Conservation (phyloP, 2,329 filamentous ascomycete species). For the Colletotrichum orbiculare region DNA sequence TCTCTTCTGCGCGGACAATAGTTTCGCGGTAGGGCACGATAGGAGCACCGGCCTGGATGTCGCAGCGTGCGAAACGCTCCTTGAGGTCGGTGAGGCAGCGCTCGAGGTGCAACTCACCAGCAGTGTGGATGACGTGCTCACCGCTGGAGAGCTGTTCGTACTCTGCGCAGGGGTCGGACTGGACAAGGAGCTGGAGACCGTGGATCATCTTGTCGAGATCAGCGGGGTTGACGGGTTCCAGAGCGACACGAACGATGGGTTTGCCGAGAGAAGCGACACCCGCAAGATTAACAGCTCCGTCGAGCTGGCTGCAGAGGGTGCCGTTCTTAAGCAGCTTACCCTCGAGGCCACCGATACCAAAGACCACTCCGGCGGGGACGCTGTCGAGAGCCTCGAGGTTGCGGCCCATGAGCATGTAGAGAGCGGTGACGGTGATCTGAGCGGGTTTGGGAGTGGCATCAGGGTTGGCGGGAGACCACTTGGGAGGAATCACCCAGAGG, state of each 20-base stretch:
- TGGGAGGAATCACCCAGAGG: conserved; percentile 91
- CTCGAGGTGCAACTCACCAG: conserved; percentile 93
- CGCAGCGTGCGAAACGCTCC: conserved; percentile 92
- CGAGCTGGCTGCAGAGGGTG: conserved; percentile 87
- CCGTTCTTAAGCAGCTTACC: conserved; percentile 96
- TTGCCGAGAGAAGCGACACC: conserved; percentile 83
- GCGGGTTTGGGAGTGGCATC: conserved; percentile 78
- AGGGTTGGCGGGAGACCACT: conserved; percentile 86
- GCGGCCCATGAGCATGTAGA: conserved; percentile 97
- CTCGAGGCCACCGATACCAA: conserved; percentile 92
- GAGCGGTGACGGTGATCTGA: conserved; percentile 84
- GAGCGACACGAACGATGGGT: conserved; percentile 92
- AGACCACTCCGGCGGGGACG: conserved; percentile 93
- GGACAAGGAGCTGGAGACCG: conserved; percentile 86
- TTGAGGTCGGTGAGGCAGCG: conserved; percentile 92
- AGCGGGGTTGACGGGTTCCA: conserved; percentile 91
- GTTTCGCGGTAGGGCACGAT: conserved; percentile 97
- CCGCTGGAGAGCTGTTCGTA: conserved; percentile 94
- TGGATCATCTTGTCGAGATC: conserved; percentile 96
- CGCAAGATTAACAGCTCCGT: conserved; percentile 89
- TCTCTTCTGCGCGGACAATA: conserved; percentile 87
- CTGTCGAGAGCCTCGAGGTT: conserved; percentile 83
- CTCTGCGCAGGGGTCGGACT: conserved; percentile 94
- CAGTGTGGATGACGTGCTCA: conserved; percentile 94
- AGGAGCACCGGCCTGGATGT: conserved; percentile 91